Evolutionary conservation across 345 rosid species (phyloP).

Genomic region (Cardamine occulta): DNA sequence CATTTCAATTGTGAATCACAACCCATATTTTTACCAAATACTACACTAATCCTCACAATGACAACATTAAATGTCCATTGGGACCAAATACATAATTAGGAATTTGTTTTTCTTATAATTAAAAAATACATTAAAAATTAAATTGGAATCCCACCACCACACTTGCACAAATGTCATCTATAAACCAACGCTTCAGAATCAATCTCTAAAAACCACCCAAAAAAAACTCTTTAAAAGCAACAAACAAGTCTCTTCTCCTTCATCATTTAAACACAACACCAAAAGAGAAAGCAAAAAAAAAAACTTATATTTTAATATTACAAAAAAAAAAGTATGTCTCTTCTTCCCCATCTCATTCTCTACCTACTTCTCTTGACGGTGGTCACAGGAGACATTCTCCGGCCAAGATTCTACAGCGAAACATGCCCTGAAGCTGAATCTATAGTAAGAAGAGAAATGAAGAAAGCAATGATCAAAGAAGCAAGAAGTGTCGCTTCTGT

Average conservation of each 20-base stretch:
- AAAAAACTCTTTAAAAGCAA: constrained; percentile 36
- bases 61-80: background rate
- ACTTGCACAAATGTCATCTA: constrained; percentile 29
- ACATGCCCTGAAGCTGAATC: constrained; percentile 81
- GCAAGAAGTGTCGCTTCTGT: constrained; percentile 87
- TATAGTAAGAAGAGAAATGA: constrained; percentile 64
- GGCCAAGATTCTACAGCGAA: constrained; percentile 64
- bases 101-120: background rate
- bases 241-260: constrained; percentile 21
- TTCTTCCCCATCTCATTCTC: constrained; percentile 31
- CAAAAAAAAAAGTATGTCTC: constrained; percentile 27
- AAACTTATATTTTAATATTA: too few species aligned
- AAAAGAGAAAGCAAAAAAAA: background rate
- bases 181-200: constrained; percentile 11
- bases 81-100: constrained; percentile 1
- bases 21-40: background rate
- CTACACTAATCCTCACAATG: background rate
- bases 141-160: constrained; percentile 37
- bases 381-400: constrained; percentile 46
- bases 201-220: constrained; percentile 22
- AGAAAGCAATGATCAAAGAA: constrained; percentile 62
- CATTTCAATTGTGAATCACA: background rate
- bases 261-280: constrained; percentile 12
- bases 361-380: constrained; percentile 35
- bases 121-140: background rate